Conservation (phyloP, 306 rosid genomes). For the Quercus berberidifolia region DNA sequence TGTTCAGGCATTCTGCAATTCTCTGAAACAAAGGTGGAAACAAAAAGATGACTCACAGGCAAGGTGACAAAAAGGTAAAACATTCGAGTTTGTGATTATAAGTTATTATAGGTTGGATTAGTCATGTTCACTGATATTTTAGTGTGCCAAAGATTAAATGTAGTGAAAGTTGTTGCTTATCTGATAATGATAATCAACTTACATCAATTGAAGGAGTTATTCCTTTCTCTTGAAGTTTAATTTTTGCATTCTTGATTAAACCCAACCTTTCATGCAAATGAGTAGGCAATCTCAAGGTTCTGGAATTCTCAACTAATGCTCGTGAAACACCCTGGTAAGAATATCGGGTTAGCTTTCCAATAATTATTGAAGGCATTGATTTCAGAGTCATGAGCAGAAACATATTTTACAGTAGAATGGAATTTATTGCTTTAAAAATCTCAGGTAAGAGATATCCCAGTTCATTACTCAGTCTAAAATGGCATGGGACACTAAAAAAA, state of each 20-base stretch:
- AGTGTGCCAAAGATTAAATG: neutral
- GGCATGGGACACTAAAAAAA: neutral
- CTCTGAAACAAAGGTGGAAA: conserved; percentile 45
- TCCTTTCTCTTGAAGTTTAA: conserved; percentile 78
- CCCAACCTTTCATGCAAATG: conserved; percentile 89
- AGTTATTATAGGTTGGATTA: neutral
- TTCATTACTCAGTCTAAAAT: neutral
- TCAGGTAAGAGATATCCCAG: neutral
- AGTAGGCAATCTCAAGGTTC: conserved; percentile 82
- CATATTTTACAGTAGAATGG: neutral
- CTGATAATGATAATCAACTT: conserved; percentile 36
- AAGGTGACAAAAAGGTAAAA: neutral
- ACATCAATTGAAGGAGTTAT: conserved; percentile 87
- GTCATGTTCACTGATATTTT: conserved; percentile 1
- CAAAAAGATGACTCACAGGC: neutral
- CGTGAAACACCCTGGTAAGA: conserved; percentile 80
- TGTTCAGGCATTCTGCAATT: conserved; percentile 79
- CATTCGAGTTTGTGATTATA: neutral
- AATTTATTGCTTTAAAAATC: neutral
- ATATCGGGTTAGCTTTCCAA: neutral
- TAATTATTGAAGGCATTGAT: neutral
- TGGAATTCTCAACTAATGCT: conserved; percentile 82
- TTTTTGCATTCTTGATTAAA: conserved; percentile 78
- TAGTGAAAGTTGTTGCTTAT: conserved; percentile 4
- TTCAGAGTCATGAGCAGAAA: neutral